These are phyloP conservation scores for Candida tetrigidarum DNA, from an alignment of 1,139 yeast genomes.

Conservation along the genomic window DNA sequence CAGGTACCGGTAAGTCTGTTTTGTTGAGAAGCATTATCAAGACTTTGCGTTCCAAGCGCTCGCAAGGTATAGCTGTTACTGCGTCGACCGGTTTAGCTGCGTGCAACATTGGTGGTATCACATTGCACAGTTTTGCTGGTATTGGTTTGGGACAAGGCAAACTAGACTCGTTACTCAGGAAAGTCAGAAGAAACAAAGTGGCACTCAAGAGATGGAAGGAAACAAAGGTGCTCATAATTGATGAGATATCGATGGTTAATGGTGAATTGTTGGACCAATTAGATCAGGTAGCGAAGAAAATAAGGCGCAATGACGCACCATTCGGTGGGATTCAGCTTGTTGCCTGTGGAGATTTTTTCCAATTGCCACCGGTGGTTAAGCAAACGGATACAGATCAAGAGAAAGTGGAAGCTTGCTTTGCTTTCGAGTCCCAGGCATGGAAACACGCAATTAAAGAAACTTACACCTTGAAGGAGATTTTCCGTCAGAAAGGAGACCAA, in stretches of 20 bases:
- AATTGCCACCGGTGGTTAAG: slow-evolving; percentile 77
- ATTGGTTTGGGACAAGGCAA: slow-evolving; percentile 69
- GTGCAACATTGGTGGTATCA: slow-evolving; percentile 86
- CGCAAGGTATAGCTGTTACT: slow-evolving; percentile 73
- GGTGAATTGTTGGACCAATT: slow-evolving; percentile 74
- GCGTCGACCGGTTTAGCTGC: slow-evolving; percentile 96
- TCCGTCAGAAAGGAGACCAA: slow-evolving; percentile 85
- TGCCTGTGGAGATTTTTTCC: slow-evolving; percentile 90
- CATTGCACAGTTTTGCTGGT: slow-evolving; percentile 86
- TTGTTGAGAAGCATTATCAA: slow-evolving; percentile 72
- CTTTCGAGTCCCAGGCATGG: slow-evolving; percentile 86
- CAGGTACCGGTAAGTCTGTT: slow-evolving; percentile 95
- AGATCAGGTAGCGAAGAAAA: slow-evolving; percentile 60
- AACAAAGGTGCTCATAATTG: slow-evolving; percentile 71
- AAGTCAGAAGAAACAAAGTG: slow-evolving; percentile 58
- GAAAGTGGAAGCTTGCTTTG: slow-evolving; percentile 48
- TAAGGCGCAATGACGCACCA: slow-evolving; percentile 57
- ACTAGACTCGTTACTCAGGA: slow-evolving; percentile 48
- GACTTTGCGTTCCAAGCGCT: slow-evolving; percentile 51
- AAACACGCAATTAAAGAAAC: slow-evolving; percentile 62
- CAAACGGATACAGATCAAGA: slow-evolving; percentile 27
- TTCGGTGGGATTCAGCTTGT: slow-evolving; percentile 91
- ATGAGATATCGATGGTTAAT: slow-evolving; percentile 90
- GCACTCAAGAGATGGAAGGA: slow-evolving; percentile 63
- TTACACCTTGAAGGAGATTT: slow-evolving; percentile 76